These are phyloP conservation scores for Pichia cabralensis DNA, from an alignment of 805 yeast genomes.

Conservation along the genomic window DNA sequence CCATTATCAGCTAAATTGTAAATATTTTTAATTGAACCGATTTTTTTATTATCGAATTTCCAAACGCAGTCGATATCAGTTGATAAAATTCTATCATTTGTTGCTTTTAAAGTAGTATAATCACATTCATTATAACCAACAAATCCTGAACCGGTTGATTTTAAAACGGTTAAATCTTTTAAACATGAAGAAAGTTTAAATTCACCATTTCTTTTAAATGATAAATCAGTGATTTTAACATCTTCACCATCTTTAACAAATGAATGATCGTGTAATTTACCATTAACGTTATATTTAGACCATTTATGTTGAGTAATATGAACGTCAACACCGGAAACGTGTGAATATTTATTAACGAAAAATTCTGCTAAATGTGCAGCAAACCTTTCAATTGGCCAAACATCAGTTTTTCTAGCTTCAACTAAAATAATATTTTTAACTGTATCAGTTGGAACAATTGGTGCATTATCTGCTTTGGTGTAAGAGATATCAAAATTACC, in stretches of 20 bases:
- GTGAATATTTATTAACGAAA: slow-evolving; percentile 66
- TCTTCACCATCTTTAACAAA: slow-evolving; percentile 81
- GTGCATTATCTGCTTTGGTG: slow-evolving; percentile 79
- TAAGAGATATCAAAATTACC: slow-evolving; percentile 76
- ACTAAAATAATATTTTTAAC: slow-evolving; percentile 82
- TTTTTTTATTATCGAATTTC: slow-evolving; percentile 46
- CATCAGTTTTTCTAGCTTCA: slow-evolving; percentile 73
- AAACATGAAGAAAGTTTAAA: slow-evolving; percentile 57
- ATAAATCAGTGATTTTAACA: slow-evolving; percentile 50
- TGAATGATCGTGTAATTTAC: slow-evolving; percentile 73
- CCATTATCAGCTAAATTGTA: slow-evolving; percentile 45
- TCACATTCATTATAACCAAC: slow-evolving; percentile 81
- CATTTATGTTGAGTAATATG: slow-evolving; percentile 66
- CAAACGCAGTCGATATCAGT: slow-evolving; percentile 75
- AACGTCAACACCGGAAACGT: slow-evolving; percentile 63
- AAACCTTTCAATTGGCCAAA: slow-evolving; percentile 85
- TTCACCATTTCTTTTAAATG: slow-evolving; percentile 42
- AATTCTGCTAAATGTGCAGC: slow-evolving; percentile 80
- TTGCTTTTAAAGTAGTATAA: slow-evolving; percentile 78
- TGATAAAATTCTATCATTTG: slow-evolving; percentile 76
- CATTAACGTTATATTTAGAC: slow-evolving; percentile 66
- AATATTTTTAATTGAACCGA: slow-evolving; percentile 42
- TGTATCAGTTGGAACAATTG: slow-evolving; percentile 92
- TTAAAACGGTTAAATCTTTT: slow-evolving; percentile 73
- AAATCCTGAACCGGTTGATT: slow-evolving; percentile 89